These are phyloP conservation scores for Eucalyptus regnans DNA, from an alignment of 345 rosid genomes.

Conservation along the genomic window DNA sequence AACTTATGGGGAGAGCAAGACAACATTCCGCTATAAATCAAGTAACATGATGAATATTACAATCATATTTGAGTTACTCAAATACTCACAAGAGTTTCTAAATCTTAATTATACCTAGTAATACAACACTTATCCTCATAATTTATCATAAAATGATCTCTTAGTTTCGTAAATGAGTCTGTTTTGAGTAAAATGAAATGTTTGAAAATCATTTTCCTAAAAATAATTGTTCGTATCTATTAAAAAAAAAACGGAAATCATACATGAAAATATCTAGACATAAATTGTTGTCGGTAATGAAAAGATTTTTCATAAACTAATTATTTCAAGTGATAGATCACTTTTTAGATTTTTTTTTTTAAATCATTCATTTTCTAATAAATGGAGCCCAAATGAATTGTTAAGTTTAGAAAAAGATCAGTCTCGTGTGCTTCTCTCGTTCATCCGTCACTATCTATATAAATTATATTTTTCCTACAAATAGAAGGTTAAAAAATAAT, in stretches of 20 bases:
- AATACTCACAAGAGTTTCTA: too few relatives aligned
- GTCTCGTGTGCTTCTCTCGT: not conserved
- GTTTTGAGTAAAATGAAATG: not conserved
- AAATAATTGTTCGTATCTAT: not conserved
- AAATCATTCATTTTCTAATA: not conserved
- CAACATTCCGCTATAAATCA: too few relatives aligned
- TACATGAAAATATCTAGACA: too few relatives aligned
- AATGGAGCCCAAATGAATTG: not conserved
- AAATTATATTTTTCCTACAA: not conserved
- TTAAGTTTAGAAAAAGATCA: too few relatives aligned
- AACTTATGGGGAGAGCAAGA: too few relatives aligned
- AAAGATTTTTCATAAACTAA: not conserved
- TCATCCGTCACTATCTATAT: not conserved
- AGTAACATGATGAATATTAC: too few relatives aligned
- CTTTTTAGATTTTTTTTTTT: too few relatives aligned
- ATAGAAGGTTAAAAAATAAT: not conserved
- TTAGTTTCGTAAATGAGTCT: too few relatives aligned
- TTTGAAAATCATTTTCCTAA: not conserved
- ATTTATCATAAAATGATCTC: too few relatives aligned
- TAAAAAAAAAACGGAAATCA: too few relatives aligned
- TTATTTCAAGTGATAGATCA: not conserved
- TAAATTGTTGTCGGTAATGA: not conserved
- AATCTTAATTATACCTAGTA: rapidly evolving
- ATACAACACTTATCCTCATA: too few relatives aligned
- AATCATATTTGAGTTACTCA: too few relatives aligned